These are phyloP conservation scores for Sporisorium sorghi DNA, from an alignment of 1,284 basidiomycete genomes.

Conservation along the genomic window DNA sequence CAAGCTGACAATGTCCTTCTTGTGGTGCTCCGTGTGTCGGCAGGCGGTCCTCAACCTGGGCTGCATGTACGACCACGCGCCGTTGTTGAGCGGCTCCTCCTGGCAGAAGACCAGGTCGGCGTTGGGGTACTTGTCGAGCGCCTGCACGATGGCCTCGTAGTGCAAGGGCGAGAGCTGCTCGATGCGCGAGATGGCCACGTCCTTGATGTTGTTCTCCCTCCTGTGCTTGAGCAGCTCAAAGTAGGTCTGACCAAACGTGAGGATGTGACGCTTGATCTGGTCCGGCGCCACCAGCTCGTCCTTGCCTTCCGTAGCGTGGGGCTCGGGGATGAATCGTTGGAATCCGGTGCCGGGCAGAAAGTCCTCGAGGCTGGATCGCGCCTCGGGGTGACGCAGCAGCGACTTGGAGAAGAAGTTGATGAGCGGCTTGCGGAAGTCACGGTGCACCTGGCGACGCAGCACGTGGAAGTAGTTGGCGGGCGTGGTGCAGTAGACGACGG, in stretches of 20 bases:
- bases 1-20: slow-evolving; percentile 75
- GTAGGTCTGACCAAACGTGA: slow-evolving; percentile 87
- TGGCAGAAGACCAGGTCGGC: slow-evolving; percentile 92
- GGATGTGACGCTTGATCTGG: slow-evolving; percentile 88
- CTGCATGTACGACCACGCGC: slow-evolving; percentile 83
- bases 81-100: slow-evolving; percentile 85
- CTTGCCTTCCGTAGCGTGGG: slow-evolving; percentile 75
- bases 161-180: slow-evolving; percentile 97
- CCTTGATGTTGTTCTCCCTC: slow-evolving; percentile 74
- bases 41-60: slow-evolving; percentile 74
- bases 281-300: slow-evolving; percentile 80
- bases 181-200: slow-evolving; percentile 91
- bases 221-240: slow-evolving; percentile 78
- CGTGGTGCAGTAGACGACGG: slow-evolving; percentile 90
- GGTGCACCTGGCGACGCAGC: slow-evolving; percentile 68
- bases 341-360: slow-evolving; percentile 90
- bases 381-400: slow-evolving; percentile 90
- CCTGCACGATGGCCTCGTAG: slow-evolving; percentile 75
- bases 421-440: slow-evolving; percentile 69
- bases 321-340: slow-evolving; percentile 91
- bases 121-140: slow-evolving; percentile 89
- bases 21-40: slow-evolving; percentile 76
- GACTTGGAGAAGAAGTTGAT: slow-evolving; percentile 97
- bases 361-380: slow-evolving; percentile 86
- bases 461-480: slow-evolving; percentile 70